Percentiles rank a stretch among this genome's conserved stretches.
These are phyloP conservation scores for Septoria petroselini DNA, from an alignment of 2,329 filamentous ascomycete genomes.

Conservation along the genomic window DNA sequence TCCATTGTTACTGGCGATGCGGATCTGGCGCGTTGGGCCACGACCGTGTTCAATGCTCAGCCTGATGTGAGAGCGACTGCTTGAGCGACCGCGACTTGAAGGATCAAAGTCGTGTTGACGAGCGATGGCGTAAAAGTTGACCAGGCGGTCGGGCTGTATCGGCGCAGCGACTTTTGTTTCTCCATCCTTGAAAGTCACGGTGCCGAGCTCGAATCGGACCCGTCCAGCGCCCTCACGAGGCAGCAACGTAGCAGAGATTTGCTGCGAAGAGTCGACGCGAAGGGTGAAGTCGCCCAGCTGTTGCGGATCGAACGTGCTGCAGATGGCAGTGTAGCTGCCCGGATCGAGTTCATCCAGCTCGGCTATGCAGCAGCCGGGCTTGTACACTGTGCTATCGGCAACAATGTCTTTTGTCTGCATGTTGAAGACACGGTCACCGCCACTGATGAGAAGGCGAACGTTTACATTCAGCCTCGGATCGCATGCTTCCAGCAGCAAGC, in stretches of 20 bases:
- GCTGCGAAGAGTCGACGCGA: slow-evolving; percentile 63
- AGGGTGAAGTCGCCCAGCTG: slow-evolving; percentile 73
- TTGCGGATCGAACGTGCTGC: slow-evolving; percentile 82
- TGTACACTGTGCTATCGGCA: slow-evolving; percentile 82
- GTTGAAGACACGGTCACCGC: slow-evolving; percentile 66
- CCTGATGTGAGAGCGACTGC: slow-evolving; percentile 54
- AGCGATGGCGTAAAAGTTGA: slow-evolving; percentile 35
- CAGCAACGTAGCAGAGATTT: slow-evolving; percentile 59
- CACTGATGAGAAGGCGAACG: slow-evolving; percentile 76
- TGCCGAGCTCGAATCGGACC: slow-evolving; percentile 59
- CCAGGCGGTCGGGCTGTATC: slow-evolving; percentile 51
- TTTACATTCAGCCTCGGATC: slow-evolving; percentile 71
- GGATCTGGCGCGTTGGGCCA: slow-evolving; percentile 62
- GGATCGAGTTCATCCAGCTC: slow-evolving; percentile 59
- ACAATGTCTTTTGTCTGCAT: slow-evolving; percentile 75
- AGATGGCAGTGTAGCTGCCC: slow-evolving; percentile 82
- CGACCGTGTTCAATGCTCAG: slow-evolving; percentile 70
- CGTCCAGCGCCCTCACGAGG: slow-evolving; percentile 72
- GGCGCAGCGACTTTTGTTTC: slow-evolving; percentile 55
- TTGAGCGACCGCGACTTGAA: slow-evolving; percentile 12
- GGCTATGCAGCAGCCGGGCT: slow-evolving; percentile 71
- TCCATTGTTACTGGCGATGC: slow-evolving; percentile 68
- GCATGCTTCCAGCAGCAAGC: slow-evolving; percentile 69
- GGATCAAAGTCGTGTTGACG: slow-evolving; percentile 25
- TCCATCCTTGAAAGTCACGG: slow-evolving; percentile 50